A percentile compares a stretch with the other conserved stretches of the same genome.
These are phyloP conservation scores for Phytophthora sp. DNA, from an alignment of 352 stramenopile genomes.

Conservation along the genomic window DNA sequence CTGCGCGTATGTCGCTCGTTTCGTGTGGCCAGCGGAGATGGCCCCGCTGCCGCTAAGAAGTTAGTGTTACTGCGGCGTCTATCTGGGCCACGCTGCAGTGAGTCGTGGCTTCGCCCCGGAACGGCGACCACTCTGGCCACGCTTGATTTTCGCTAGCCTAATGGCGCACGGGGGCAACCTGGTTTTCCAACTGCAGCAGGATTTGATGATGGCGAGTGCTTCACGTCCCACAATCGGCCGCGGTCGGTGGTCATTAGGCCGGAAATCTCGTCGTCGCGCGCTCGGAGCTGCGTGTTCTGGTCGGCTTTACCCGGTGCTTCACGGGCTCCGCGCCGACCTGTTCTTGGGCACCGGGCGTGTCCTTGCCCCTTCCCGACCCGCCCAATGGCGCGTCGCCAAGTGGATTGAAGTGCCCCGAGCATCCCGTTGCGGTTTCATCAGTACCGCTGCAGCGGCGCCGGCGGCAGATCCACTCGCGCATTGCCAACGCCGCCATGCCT, in stretches of 20 bases:
- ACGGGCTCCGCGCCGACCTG: neutral
- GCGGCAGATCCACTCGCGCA: too few species aligned
- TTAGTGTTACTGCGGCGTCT: too few species aligned
- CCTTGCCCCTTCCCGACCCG: constrained; percentile 8
- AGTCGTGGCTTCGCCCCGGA: too few species aligned
- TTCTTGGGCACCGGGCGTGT: constrained; percentile 6
- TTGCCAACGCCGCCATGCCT: neutral
- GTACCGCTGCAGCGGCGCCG: too few species aligned
- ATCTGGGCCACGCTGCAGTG: too few species aligned
- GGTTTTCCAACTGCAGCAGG: neutral
- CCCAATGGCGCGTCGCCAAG: constrained; percentile 27
- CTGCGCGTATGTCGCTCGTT: neutral
- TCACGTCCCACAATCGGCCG: constrained; percentile 17
- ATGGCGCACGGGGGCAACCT: neutral
- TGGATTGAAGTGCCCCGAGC: constrained; percentile 25
- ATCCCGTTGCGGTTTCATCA: constrained; percentile 6
- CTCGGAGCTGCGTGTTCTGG: neutral
- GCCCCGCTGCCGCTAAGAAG: too few species aligned
- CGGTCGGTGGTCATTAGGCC: neutral
- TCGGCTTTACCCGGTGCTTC: neutral
- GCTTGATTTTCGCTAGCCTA: constrained; percentile 1
- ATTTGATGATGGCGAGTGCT: constrained; percentile 22
- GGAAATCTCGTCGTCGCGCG: neutral
- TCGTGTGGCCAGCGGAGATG: neutral
- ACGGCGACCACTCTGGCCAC: too few species aligned